These are phyloP conservation scores for Colletotrichum scovillei DNA, from an alignment of 2,329 filamentous ascomycete species.

Conservation along the genomic window DNA sequence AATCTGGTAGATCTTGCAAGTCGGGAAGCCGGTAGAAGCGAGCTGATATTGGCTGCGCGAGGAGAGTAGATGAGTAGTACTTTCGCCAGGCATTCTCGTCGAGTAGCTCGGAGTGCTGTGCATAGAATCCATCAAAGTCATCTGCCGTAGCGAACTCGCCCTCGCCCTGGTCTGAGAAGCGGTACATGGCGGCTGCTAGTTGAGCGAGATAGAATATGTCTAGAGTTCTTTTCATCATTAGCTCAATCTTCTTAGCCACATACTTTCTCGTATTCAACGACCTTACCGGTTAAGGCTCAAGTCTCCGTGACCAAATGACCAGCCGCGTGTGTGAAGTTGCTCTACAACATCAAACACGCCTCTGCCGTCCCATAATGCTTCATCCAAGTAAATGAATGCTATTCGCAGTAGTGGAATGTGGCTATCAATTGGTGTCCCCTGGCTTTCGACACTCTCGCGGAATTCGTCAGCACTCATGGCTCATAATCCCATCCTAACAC, in stretches of 20 bases:
- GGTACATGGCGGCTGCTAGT: slow-evolving; percentile 27
- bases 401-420: slow-evolving; percentile 29
- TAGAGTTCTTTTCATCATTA: slow-evolving; percentile 29
- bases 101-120: slow-evolving; percentile 8
- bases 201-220: slow-evolving; percentile 35
- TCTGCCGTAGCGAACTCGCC: not conserved
- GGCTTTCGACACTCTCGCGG: slow-evolving; percentile 18
- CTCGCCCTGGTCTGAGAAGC: slow-evolving; percentile 19
- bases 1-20: slow-evolving; percentile 28
- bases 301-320: slow-evolving; percentile 26
- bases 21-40: slow-evolving; percentile 33
- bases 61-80: slow-evolving; percentile 34
- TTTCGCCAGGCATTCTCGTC: not conserved
- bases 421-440: slow-evolving; percentile 8
- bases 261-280: not conserved
- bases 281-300: slow-evolving; percentile 28
- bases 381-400: slow-evolving; percentile 31
- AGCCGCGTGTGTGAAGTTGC: slow-evolving; percentile 20
- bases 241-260: not conserved
- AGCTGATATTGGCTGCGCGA: slow-evolving; percentile 35
- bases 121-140: slow-evolving; percentile 29
- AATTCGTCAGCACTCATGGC: slow-evolving; percentile 24
- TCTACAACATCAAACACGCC: slow-evolving; percentile 31
- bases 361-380: not conserved
- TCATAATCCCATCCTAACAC: not conserved